phyloP scores from a whole-genome alignment of 345 rosid genomes.

The Ricinus communis region DNA sequence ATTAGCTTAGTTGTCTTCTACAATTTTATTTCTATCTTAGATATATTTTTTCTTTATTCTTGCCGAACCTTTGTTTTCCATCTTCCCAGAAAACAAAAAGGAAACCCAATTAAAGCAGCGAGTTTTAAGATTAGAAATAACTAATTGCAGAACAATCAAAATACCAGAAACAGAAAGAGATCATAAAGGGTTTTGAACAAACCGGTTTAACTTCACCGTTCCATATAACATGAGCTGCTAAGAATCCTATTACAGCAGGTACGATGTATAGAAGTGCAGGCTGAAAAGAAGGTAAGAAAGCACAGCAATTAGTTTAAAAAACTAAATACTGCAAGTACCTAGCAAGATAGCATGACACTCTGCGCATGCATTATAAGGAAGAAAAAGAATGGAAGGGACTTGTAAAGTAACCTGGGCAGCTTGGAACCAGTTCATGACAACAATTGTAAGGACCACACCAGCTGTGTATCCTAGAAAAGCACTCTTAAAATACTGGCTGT shows the following conservation, averaged over 20 bases:
- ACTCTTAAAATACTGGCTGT: conserved; percentile 88
- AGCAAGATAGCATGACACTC: background rate
- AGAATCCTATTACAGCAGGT: conserved; percentile 86
- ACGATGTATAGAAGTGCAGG: conserved; percentile 97
- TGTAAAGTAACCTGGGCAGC: conserved; percentile 82
- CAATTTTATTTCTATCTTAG: background rate
- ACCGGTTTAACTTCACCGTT: conserved; percentile 96
- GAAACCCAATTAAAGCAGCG: background rate
- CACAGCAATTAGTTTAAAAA: background rate
- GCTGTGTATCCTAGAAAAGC: conserved; percentile 79
- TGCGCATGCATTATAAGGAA: background rate
- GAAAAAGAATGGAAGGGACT: background rate
- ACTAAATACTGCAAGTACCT: background rate
- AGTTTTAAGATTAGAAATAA: background rate
- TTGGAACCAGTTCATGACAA: conserved; percentile 99
- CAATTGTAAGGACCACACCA: conserved; percentile 80
- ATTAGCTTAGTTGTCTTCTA: no score
- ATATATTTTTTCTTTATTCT: background rate
- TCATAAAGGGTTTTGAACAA: no score
- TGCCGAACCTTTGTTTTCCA: no score
- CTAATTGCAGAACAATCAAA: background rate
- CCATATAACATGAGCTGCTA: conserved; percentile 87
- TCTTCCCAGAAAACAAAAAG: background rate
- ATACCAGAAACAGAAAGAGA: background rate
- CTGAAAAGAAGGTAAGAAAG: conserved; percentile 41